These are phyloP conservation scores for Pseudogymnoascus sp. DNA, from an alignment of 2,329 filamentous ascomycete genomes.

Conservation along the genomic window DNA sequence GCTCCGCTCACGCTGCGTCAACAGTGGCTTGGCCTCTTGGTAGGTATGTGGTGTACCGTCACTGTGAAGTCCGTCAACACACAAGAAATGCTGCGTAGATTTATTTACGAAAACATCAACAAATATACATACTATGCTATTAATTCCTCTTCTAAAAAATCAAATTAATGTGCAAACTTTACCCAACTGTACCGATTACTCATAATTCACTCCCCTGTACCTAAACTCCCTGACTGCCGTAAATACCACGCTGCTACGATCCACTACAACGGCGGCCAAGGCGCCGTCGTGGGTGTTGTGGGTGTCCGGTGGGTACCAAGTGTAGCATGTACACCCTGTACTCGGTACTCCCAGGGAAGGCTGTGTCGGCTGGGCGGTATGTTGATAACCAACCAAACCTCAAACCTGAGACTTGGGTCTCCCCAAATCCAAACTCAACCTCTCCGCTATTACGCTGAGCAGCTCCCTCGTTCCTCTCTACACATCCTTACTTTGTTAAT, in stretches of 20 bases:
- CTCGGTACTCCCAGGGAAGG: neutral
- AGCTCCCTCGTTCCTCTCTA: neutral
- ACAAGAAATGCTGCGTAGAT: neutral
- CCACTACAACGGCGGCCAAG: neutral
- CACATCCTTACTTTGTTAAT: conserved; percentile 1
- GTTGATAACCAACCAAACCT: conserved; percentile 4
- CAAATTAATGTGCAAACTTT: neutral
- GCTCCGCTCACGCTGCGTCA: neutral
- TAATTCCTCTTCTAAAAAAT: neutral
- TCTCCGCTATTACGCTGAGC: neutral
- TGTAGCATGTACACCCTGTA: conserved; percentile 2
- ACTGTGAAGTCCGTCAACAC: neutral
- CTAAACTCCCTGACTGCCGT: neutral
- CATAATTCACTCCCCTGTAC: neutral
- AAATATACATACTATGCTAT: neutral
- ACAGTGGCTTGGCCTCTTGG: neutral
- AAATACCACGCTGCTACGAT: neutral
- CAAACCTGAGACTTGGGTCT: conserved; percentile 5
- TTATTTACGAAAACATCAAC: neutral
- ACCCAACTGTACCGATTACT: neutral
- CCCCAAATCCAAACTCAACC: conserved; percentile 1
- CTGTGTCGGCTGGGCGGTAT: neutral
- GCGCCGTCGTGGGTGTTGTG: neutral
- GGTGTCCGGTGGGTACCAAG: neutral
- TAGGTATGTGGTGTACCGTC: neutral